Evolutionary conservation across 2,329 filamentous ascomycete genomes (phyloP).

Genomic region (Cladosporium oxysporum): DNA sequence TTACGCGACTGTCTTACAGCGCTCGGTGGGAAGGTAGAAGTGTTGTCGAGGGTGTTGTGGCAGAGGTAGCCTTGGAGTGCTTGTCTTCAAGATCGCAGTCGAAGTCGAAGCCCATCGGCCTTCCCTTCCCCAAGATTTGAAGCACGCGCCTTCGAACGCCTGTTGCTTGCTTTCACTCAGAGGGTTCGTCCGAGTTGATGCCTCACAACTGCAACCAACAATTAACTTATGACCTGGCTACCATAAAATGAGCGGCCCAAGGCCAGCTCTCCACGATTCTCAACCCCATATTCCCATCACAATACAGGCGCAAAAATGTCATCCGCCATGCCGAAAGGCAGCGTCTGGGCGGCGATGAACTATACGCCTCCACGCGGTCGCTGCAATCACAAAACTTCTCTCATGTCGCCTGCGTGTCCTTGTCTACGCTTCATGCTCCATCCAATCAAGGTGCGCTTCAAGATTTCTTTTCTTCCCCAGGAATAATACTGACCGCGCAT

Average conservation of each 20-base stretch:
- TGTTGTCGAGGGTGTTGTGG: background rate
- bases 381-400: conserved; percentile 52
- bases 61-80: background rate
- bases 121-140: background rate
- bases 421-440: conserved; percentile 60
- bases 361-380: conserved; percentile 53
- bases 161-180: conserved; percentile 1
- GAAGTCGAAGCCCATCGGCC: conserved; percentile 3
- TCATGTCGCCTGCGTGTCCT: conserved; percentile 51
- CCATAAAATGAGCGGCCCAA: background rate
- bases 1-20: conserved; percentile 10
- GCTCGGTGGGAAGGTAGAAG: background rate
- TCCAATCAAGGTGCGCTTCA: conserved; percentile 51
- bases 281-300: background rate
- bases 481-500: background rate
- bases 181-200: background rate
- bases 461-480: background rate
- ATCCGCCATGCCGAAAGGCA: conserved; percentile 36
- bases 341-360: conserved; percentile 54
- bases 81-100: background rate
- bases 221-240: background rate
- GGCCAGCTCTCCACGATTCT: background rate
- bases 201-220: background rate
- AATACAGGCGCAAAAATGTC: conserved; percentile 6
- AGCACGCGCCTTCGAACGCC: background rate